Evolutionary conservation across 1,284 basidiomycete species (phyloP).

Genomic region (Baeospora myosura): DNA sequence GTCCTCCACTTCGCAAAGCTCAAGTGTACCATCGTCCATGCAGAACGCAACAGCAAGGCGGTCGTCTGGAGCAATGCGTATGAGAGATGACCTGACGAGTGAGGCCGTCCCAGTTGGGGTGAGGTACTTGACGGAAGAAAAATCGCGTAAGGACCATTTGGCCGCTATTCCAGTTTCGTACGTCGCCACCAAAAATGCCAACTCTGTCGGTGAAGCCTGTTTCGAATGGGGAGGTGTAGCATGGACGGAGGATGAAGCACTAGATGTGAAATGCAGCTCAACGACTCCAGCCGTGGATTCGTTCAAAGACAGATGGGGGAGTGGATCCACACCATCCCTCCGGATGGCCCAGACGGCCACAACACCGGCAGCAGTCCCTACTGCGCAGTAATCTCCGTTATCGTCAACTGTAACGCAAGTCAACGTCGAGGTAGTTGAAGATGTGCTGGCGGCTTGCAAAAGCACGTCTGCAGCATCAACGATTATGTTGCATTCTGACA

Average conservation of each 20-base stretch:
- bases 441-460: conserved; percentile 39
- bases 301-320: conserved; percentile 40
- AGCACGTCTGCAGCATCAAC: conserved; percentile 48
- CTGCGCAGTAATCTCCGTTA: conserved; percentile 49
- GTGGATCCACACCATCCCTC: conserved; percentile 29
- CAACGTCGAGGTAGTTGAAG: conserved; percentile 38
- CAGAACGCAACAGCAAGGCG: conserved; percentile 49
- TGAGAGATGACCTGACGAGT: conserved; percentile 41
- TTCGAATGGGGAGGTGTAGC: conserved; percentile 27
- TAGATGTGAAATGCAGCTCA: conserved; percentile 37
- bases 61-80: conserved; percentile 38
- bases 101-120: conserved; percentile 36
- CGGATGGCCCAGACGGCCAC: conserved; percentile 52
- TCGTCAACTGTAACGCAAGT: conserved; percentile 56
- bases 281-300: conserved; percentile 40
- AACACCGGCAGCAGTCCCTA: conserved; percentile 55
- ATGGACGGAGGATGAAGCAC: conserved; percentile 15
- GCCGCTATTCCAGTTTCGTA: conserved; percentile 53
- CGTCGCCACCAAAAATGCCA: conserved; percentile 38
- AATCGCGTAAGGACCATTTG: conserved; percentile 42
- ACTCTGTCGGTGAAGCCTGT: conserved; percentile 22
- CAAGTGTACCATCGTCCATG: conserved; percentile 56
- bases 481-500: conserved; percentile 27
- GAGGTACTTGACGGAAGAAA: conserved; percentile 32
- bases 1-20: conserved; percentile 48